A percentile compares a stretch with the other conserved stretches of the same genome.
Conservation (phyloP, 169 alveolate genomes). For the Toxoplasma gondii region DNA sequence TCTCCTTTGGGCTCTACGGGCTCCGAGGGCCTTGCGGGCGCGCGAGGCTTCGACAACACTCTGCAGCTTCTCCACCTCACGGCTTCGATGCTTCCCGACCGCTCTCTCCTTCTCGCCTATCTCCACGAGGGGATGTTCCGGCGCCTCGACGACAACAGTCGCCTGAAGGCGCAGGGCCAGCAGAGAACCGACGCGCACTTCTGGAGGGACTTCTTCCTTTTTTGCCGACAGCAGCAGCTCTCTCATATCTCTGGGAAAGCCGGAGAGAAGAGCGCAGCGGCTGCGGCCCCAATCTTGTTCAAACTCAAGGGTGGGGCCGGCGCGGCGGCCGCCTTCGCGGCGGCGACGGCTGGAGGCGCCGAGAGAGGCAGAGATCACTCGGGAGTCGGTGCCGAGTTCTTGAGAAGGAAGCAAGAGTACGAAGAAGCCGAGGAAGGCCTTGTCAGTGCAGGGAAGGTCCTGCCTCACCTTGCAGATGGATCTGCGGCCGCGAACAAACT, state of each 20-base stretch:
- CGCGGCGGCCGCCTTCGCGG: constrained; percentile 43
- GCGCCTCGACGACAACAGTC: constrained; percentile 49
- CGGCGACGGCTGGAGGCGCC: neutral
- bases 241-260: neutral
- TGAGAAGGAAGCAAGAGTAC: neutral
- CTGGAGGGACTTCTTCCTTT: constrained; percentile 47
- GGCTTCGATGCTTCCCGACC: constrained; percentile 28
- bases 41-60: neutral
- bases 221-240: constrained; percentile 16
- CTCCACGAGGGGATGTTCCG: constrained; percentile 47
- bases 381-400: neutral
- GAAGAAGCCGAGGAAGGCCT: constrained; percentile 9
- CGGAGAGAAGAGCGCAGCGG: neutral
- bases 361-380: neutral
- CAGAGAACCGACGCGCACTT: constrained; percentile 40
- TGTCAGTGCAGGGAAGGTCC: constrained; percentile 3
- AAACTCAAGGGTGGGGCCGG: constrained; percentile 32
- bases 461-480: neutral
- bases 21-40: neutral
- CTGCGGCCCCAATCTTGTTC: constrained; percentile 14
- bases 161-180: constrained; percentile 57
- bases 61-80: neutral
- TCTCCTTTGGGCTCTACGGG: neutral
- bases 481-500: constrained; percentile 23
- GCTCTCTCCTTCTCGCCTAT: constrained; percentile 24